Evolutionary conservation across 148 eudicot species (phyloP).

Genomic region (Tetragonia tetragonoides): DNA sequence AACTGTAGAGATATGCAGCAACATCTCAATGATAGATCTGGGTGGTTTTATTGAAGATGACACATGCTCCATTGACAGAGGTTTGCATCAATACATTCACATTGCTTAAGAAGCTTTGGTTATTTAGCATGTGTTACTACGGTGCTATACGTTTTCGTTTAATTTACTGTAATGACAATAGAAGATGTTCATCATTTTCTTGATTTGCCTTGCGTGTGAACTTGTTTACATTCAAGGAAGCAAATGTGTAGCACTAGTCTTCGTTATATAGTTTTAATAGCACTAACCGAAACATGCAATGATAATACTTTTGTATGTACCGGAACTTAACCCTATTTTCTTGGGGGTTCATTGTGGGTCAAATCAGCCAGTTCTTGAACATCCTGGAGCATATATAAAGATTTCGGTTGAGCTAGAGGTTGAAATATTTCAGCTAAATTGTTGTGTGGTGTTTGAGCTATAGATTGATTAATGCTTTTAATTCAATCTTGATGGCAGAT

Average conservation of each 20-base stretch:
- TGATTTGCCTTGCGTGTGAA: background rate
- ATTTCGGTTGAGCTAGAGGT: slow-evolving; percentile 91
- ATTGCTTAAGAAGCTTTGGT: background rate
- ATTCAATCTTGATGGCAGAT: slow-evolving; percentile 45
- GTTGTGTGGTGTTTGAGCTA: slow-evolving; percentile 5
- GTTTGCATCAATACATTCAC: slow-evolving; percentile 36
- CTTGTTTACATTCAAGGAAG: background rate
- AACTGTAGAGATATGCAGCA: slow-evolving; percentile 86
- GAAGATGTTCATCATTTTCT: background rate
- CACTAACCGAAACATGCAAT: background rate
- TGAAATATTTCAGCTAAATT: background rate
- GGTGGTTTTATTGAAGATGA: slow-evolving; percentile 81
- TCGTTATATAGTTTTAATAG: slow-evolving; percentile 1
- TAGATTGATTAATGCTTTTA: background rate
- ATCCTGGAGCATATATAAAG: slow-evolving; percentile 93
- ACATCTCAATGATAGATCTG: slow-evolving; percentile 92
- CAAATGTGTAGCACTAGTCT: too few relatives aligned
- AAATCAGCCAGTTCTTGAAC: slow-evolving; percentile 75
- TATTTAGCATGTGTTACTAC: slow-evolving; percentile 3
- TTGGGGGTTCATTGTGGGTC: slow-evolving; percentile 44
- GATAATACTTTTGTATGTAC: background rate
- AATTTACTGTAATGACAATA: background rate
- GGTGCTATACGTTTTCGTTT: background rate
- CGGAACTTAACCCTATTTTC: background rate
- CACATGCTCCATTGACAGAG: slow-evolving; percentile 75